These are phyloP conservation scores for Fusarium udum DNA, from an alignment of 2,329 filamentous ascomycete genomes.

Conservation along the genomic window DNA sequence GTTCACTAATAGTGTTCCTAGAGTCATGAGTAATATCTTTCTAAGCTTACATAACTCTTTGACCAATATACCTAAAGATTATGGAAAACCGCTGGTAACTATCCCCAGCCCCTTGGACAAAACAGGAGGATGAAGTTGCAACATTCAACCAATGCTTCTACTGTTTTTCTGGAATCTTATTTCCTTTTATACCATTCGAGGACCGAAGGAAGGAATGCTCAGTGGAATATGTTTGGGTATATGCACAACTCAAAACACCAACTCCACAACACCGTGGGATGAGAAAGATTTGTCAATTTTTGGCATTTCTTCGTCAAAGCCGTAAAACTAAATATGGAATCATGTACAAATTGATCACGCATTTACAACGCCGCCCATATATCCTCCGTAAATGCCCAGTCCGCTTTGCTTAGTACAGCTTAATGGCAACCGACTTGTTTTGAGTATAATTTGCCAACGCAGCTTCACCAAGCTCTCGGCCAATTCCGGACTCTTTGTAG, in stretches of 20 bases:
- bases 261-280: not conserved
- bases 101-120: no score
- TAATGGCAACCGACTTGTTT: conserved; percentile 72
- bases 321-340: conserved; percentile 32
- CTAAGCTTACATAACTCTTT: not conserved
- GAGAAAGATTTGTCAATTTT: conserved; percentile 12
- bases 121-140: not conserved
- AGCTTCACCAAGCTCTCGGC: conserved; percentile 77
- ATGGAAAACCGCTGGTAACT: not conserved
- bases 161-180: not conserved
- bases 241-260: not conserved
- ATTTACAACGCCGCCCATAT: conserved; percentile 32
- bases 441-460: conserved; percentile 75
- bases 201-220: not conserved
- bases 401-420: conserved; percentile 36
- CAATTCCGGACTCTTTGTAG: conserved; percentile 81
- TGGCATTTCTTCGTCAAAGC: conserved; percentile 35
- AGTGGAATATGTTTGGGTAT: not conserved
- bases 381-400: conserved; percentile 15
- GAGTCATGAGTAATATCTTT: not conserved
- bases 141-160: not conserved
- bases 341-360: conserved; percentile 39
- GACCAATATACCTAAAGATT: not conserved
- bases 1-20: not conserved
- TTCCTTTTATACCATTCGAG: not conserved